Percentiles rank a stretch among this genome's conserved stretches.
Evolutionary conservation across 2,329 filamentous ascomycete species (phyloP).

Genomic region (Fusarium dlaminii): DNA sequence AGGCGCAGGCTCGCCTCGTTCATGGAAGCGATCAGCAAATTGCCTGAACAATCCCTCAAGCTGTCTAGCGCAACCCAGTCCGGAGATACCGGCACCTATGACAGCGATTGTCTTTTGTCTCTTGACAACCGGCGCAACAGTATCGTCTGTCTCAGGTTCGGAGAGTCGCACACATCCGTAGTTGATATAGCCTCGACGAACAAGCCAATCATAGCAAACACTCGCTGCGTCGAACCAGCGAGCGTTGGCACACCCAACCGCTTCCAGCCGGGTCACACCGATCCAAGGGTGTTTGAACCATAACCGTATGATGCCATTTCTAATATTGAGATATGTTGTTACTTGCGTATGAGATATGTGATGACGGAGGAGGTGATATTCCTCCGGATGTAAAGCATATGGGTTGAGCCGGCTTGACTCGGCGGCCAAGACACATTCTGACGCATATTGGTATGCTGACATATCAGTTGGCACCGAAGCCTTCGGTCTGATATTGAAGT

Average conservation of each 20-base stretch:
- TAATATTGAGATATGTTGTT: slow-evolving; percentile 94
- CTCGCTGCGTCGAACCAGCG: slow-evolving; percentile 91
- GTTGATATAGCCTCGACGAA: slow-evolving; percentile 93
- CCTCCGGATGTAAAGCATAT: slow-evolving; percentile 84
- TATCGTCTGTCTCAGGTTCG: slow-evolving; percentile 54
- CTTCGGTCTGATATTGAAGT: slow-evolving; percentile 73
- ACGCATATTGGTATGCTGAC: slow-evolving; percentile 80
- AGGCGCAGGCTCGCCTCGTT: slow-evolving; percentile 73
- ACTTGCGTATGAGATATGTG: slow-evolving; percentile 90
- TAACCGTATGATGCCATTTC: slow-evolving; percentile 90
- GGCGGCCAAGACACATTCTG: slow-evolving; percentile 88
- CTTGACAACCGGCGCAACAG: slow-evolving; percentile 47
- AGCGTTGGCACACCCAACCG: slow-evolving; percentile 86
- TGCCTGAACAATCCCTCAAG: slow-evolving; percentile 87
- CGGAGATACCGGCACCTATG: slow-evolving; percentile 93
- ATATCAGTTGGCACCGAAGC: slow-evolving; percentile 85
- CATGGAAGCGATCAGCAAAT: slow-evolving; percentile 73
- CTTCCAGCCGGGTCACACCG: slow-evolving; percentile 83
- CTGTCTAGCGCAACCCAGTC: slow-evolving; percentile 90
- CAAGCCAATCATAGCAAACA: slow-evolving; percentile 91
- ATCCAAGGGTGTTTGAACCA: slow-evolving; percentile 90
- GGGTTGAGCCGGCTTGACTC: slow-evolving; percentile 90
- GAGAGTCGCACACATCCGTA: slow-evolving; percentile 84
- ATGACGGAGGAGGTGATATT: slow-evolving; percentile 81
- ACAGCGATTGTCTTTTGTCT: slow-evolving; percentile 81